A percentile compares a stretch with the other conserved stretches of the same genome.
Evolutionary conservation across 1,284 basidiomycete genomes (phyloP).

Genomic region (Baeospora myosura): DNA sequence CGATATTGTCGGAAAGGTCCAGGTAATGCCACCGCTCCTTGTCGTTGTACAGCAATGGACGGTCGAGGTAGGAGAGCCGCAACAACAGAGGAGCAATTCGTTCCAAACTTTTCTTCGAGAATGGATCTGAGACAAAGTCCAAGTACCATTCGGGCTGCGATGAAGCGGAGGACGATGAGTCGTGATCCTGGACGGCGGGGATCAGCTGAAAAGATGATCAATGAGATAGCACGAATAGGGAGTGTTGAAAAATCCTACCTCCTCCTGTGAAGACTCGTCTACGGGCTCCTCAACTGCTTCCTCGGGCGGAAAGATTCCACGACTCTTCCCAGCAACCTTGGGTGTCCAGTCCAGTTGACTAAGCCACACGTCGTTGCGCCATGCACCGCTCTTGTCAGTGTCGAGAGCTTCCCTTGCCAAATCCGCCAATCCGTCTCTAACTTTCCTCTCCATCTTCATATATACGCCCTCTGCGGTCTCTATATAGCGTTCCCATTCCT

Average conservation of each 20-base stretch:
- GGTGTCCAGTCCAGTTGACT: constrained; percentile 94
- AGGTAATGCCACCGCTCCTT: constrained; percentile 31
- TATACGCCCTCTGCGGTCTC: constrained; percentile 75
- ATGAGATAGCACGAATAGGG: too few relatives aligned
- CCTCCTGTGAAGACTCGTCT: too few relatives aligned
- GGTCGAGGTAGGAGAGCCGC: constrained; percentile 56
- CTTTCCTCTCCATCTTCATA: constrained; percentile 65
- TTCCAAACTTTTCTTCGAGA: constrained; percentile 50
- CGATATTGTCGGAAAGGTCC: constrained; percentile 6
- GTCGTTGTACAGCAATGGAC: constrained; percentile 56
- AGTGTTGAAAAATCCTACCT: too few relatives aligned
- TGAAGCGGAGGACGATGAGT: constrained; percentile 5
- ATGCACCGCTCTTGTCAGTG: constrained; percentile 24
- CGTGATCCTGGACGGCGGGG: too few relatives aligned
- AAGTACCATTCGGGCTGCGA: constrained; percentile 67
- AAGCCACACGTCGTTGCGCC: constrained; percentile 81
- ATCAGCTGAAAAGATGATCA: too few relatives aligned
- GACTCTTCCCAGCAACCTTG: constrained; percentile 70
- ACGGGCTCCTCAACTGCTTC: constrained; percentile 14
- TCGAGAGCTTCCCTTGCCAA: constrained; percentile 61
- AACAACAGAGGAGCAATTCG: constrained; percentile 64
- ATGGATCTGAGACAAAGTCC: constrained; percentile 39
- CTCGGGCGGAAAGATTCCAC: constrained; percentile 38
- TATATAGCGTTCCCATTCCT: constrained; percentile 83
- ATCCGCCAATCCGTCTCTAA: constrained; percentile 60